Base-by-base conservation (phyloP, 108 stramenopile genomes). In the Mediolabrus comicus region DNA sequence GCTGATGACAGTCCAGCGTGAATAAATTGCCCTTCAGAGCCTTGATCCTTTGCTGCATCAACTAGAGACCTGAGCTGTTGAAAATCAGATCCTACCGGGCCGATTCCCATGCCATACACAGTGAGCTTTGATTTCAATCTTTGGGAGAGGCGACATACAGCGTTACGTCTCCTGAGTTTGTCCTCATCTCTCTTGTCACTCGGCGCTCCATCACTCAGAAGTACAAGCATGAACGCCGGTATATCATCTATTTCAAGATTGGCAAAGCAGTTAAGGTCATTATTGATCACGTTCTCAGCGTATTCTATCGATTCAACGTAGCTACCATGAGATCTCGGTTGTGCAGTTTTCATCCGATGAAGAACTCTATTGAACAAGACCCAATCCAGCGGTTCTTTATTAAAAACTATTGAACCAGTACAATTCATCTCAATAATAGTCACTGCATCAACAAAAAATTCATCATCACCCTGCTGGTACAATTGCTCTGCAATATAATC, bases 401-500 rank as follows among this genome's bases (percentile, higher is more conserved):
- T 53, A 12, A 83, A 60, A 14, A 85, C 33, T 22, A 81, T 28
- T 10, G 59, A 31, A 4, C 80, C 82, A 3, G 10, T 51, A 32
- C 71, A 68, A 17, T 61, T 73, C 69, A 87, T 85, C 57, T 87
- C 82, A 49, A 87, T 64, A 12, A 87, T 62, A 3, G 87, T 83
- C 6, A 85, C 80, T 12, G 84, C 68, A 54, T 87, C 87, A 26
- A 77, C 55, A 33, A 68, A 66, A 32, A 67, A 63, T 22, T 79
- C 81, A 52, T 83, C 79, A 6, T 55, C 72, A 2, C 67, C 77
- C 56, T 67, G 39, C 30, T 69, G 64, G 34, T 85, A 75, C n/a
- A 85, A 59, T 52, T 85, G 84, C 34, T 87, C 84, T 10, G 87
- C 84, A 10, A 87, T 73, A 52, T 71, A 87, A 14, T 87, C 87